Conservation (phyloP, 331 rosid genomes). For the Phaseolus coccineus region DNA sequence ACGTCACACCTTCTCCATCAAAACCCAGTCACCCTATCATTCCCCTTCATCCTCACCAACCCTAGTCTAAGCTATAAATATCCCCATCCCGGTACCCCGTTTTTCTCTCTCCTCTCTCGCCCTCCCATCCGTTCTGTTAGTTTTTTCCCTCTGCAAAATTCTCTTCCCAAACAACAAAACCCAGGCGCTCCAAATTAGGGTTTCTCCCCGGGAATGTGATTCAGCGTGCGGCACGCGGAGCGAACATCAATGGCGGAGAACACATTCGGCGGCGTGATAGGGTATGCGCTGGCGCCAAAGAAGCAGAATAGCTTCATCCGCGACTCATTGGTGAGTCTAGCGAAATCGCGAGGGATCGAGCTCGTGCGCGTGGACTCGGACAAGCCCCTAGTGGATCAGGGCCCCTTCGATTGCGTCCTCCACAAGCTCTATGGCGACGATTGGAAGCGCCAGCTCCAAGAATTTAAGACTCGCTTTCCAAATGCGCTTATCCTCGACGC, state of each 20-base stretch:
- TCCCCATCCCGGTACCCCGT: background rate
- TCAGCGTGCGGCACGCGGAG: background rate
- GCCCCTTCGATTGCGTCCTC: conserved; percentile 85
- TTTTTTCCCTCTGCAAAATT: conserved; percentile 8
- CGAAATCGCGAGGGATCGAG: conserved; percentile 77
- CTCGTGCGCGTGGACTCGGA: conserved; percentile 66
- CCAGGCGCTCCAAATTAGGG: conserved; percentile 27
- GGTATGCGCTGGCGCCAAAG: conserved; percentile 90
- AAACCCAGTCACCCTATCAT: conserved; percentile 47
- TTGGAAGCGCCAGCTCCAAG: conserved; percentile 72
- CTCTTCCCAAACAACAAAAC: background rate
- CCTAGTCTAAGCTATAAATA: conserved; percentile 66
- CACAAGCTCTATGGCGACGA: conserved; percentile 89
- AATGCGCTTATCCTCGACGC: conserved; percentile 75
- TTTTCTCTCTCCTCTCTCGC: background rate
- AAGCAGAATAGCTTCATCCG: conserved; percentile 90
- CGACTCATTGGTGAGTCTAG: conserved; percentile 68
- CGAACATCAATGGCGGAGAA: conserved; percentile 74
- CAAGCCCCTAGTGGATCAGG: conserved; percentile 69
- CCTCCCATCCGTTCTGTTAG: background rate
- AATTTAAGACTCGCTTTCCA: conserved; percentile 61
- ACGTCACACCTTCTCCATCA: conserved; percentile 48
- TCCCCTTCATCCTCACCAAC: conserved; percentile 43
- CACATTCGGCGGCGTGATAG: conserved; percentile 62
- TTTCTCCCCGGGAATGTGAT: conserved; percentile 42